phyloP scores from a whole-genome alignment of 108 stramenopile genomes.

The Fragilariopsis cylindrus region DNA sequence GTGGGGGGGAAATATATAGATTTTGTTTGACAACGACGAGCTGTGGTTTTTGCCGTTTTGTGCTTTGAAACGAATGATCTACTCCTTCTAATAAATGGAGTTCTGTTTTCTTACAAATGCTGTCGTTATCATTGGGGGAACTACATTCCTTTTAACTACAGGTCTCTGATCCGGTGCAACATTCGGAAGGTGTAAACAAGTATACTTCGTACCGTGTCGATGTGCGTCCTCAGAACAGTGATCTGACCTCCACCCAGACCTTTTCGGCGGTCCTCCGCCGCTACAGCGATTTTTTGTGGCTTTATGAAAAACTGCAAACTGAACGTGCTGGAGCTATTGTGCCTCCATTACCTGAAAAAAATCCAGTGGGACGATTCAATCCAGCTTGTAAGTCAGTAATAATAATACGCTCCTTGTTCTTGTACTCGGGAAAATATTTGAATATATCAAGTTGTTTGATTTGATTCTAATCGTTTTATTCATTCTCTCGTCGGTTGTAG shows the following conservation, averaged over 20 bases:
- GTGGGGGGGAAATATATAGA: background rate
- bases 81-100: background rate
- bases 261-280: constrained; percentile 88
- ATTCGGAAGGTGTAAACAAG: constrained; percentile 87
- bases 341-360: constrained; percentile 97
- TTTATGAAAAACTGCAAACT: constrained; percentile 81
- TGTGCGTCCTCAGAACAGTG: constrained; percentile 64
- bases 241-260: constrained; percentile 45
- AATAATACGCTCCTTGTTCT: constrained; percentile 18
- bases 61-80: background rate
- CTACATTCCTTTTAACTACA: background rate
- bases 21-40: background rate
- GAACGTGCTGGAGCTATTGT: constrained; percentile 92
- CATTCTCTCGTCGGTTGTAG: no score
- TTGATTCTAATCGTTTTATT: background rate
- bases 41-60: background rate
- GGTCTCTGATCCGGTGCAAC: constrained; percentile 91
- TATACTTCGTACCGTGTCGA: constrained; percentile 90
- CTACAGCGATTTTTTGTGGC: constrained; percentile 97
- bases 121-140: no score
- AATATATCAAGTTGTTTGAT: background rate
- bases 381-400: constrained; percentile 44
- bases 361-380: constrained; percentile 88
- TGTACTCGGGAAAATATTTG: background rate
- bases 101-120: no score